Percentiles rank a stretch among this genome's conserved stretches.
These are phyloP conservation scores for Ostreobium quekettii DNA, from an alignment of 139 green algal species.

Conservation along the genomic window DNA sequence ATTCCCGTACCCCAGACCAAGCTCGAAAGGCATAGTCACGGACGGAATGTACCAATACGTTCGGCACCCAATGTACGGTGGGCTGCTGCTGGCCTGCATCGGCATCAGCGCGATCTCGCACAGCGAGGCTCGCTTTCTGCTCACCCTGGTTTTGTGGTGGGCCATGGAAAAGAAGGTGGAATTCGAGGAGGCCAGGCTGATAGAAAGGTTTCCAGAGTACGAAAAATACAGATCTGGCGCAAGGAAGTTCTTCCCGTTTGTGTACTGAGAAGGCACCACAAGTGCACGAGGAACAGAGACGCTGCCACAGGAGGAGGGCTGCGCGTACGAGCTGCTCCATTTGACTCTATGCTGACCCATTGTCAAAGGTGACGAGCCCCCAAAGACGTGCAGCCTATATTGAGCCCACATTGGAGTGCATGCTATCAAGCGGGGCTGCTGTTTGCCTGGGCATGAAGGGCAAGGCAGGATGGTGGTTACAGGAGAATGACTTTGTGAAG, in stretches of 20 bases:
- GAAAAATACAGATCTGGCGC: neutral
- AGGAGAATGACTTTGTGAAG: too few species aligned
- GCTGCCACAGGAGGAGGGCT: too few species aligned
- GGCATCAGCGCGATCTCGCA: neutral
- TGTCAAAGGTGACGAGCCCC: too few species aligned
- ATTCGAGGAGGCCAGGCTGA: constrained; percentile 7
- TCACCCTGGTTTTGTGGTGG: constrained; percentile 13
- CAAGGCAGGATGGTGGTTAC: too few species aligned
- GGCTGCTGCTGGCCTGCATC: neutral
- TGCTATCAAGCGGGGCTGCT: too few species aligned
- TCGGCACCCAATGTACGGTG: constrained; percentile 13
- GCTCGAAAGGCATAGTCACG: neutral
- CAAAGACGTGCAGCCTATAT: too few species aligned
- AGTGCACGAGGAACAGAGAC: too few species aligned
- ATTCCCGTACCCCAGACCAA: constrained; percentile 7
- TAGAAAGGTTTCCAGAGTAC: constrained; percentile 9
- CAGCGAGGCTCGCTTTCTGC: constrained; percentile 7
- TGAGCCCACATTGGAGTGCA: too few species aligned
- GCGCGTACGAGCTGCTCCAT: too few species aligned
- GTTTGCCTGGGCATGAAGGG: too few species aligned
- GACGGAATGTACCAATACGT: constrained; percentile 16
- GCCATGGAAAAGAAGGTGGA: neutral
- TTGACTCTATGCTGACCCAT: too few species aligned
- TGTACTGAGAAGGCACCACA: too few species aligned
- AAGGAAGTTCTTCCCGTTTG: constrained; percentile 1